Evolutionary conservation across 495 filamentous ascomycete species (phyloP), one percentile per base, ranked within the genome.

Genomic region (Aspergillus bertholletiae): DNA sequence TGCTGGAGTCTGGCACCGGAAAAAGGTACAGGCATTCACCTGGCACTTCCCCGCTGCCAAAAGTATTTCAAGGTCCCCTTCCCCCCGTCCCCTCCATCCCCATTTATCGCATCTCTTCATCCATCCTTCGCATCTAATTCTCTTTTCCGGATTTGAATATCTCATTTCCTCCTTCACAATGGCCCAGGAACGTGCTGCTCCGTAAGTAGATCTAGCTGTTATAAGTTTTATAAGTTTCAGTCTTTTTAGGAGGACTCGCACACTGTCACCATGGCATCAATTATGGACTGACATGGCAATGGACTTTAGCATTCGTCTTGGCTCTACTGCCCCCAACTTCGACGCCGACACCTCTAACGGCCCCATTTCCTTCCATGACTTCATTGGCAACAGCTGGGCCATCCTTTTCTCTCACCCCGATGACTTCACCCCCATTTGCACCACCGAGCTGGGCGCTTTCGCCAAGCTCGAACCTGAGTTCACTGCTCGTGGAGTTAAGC

Each of bases 391-490:
- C 80, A 89, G 82, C 60, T 98, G 94, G 94, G 87, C 89, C 56
- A 83, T 98, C 61, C 84, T 97, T 69, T 98, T 97, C 85, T 96
- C 92, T 28, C 94, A 98, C 81, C 94, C 94, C 27, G 75, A 74
- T 67, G 88, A 92, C 74, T 92, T 85, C 78, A 92, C 92, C 7
- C 92, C 92, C 58, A 91, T 98, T 59, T 98, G 94, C 82, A 98
- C 94, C 72, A 98, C 94, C 55, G 94, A 98, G 84, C 88, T 98
- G 60, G 94, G 94, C 69, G 95, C 95, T 57, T 96, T 86, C 67
- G 92, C 95, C 62, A 96, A 96, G 75, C 88, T 97, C 58, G 89
- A 96, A 81, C 90, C 92, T 54, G 94, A 98, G 77, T 98, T 98
- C 82, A 81, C 81, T 66, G 90, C 89, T 77, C 89, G 94, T 62